Base-by-base conservation (phyloP, 1,284 basidiomycete genomes). In the Sanguinoderma infundibulare region DNA sequence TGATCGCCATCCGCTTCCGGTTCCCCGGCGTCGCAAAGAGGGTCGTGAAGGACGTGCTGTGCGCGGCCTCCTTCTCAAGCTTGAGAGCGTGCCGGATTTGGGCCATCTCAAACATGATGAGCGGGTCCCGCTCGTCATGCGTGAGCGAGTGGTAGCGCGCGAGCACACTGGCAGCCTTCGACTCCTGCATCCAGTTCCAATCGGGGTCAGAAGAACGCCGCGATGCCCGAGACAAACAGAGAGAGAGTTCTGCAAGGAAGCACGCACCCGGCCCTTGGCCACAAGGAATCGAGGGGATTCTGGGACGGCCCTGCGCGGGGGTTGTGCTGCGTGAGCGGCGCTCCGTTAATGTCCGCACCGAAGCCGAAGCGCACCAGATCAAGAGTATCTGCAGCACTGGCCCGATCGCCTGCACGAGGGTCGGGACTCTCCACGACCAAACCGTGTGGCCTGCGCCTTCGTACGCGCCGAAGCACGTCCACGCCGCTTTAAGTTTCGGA, bases 71-170 rank as follows among this genome's bases (percentile, higher is more conserved):
- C 83, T 85, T 62, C 77, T 90, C 88, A 64, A 86, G 71, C 51
- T 83, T 80, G 32, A 91, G 77, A 15, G 87, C 87, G 65, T 87
- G 84, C 24, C 84, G 87, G 75, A 92, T 92, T 76, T 91, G 90
- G 59, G 86, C 79, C 67, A 83, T 87, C 71, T 92, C 90, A 66
- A 86, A 87, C 60, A 81, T 74, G 51, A 92, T 85, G 26, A 92
- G 81, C 7, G 85, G 83, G 73, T 91, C 87, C n/a, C 85, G 74
- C 54, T 83, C 83, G 56, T 90, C 82, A 54, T 85, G 81, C 2
- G 57, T 63, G 60, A 88, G 84, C 26, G 87, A 87, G 63, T 91
- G 89, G 69, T 89, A 90, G 68, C 88, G 86, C 1, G 87, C 87
- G 28, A 91, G 78, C 12, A 79, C 81, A 35, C 79, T 73, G 24